Evolutionary conservation across 768 basidiomycete genomes (phyloP), one percentile per base, ranked within the genome.

Genomic region (Pleurotus ostreatus): DNA sequence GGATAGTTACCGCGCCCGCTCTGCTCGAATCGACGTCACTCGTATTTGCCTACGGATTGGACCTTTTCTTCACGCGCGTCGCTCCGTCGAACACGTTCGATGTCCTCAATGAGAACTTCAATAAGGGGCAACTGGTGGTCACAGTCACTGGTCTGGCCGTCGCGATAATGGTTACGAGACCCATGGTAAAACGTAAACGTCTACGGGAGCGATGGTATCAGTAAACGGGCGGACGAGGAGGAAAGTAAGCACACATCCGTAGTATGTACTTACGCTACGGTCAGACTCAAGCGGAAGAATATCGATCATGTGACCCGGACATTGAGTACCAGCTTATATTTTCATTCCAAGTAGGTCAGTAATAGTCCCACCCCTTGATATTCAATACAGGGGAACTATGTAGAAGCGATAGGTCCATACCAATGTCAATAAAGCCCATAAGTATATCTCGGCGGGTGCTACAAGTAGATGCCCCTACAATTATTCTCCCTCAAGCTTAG

Each of bases 71-170:
- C 23, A 92, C 92, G 9, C 82, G 93, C 13, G 79, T 92, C 3
- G 81, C 90, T 39, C 93, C 95, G 1, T 94, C 92, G 9, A 85
- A 83, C 40, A 92, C 93, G 16, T 98, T 98, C 63, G 96, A 98
- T 65, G 85, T 97, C 22, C 80, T 98, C 6, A 92, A 82, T 63
- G 89, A 94, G 68, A 86, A 77, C 64, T 98, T 98, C 71, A 98
- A 98, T 75, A 97, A 98, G 75, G 78, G 74, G 1, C 96, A 98
- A 69, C 77, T 98, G 20, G 83, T 95, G 60, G 70, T 94, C 25
- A 98, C 94, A 1, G 83, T 96, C 34, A 69, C 73, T 0, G 92
- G 81, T 0, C 68, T 98, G 57, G 78, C 75, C 2, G 63, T 82
- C 4, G 95, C 87, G n/a, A 91, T 97, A 59, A 68, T 84, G n/a